Evolutionary conservation across 1,284 basidiomycete species (phyloP).

Genomic region (Cryptococcus amylolentus): DNA sequence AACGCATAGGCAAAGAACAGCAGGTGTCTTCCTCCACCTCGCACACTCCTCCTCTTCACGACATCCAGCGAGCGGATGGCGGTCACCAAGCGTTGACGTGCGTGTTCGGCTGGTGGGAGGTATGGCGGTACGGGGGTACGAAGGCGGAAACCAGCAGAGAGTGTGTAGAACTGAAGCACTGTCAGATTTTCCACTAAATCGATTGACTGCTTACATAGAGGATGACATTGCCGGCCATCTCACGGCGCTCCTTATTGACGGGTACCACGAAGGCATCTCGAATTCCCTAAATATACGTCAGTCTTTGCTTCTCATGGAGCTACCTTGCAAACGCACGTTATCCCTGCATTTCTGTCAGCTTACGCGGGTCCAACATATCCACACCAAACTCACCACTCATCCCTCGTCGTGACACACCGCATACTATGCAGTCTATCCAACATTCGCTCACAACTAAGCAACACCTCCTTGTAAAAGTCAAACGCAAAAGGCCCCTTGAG

Average conservation of each 20-base stretch:
- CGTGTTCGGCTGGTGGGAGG: slow-evolving; percentile 82
- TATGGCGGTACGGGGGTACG: slow-evolving; percentile 92
- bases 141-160: slow-evolving; percentile 79
- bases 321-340: slow-evolving; percentile 11
- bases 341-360: slow-evolving; percentile 18
- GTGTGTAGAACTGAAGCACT: slow-evolving; percentile 62
- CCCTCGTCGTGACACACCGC: slow-evolving; percentile 87
- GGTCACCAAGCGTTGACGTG: slow-evolving; percentile 72
- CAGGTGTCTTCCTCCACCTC: slow-evolving; percentile 66
- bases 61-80: slow-evolving; percentile 80
- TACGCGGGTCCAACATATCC: background rate
- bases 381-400: slow-evolving; percentile 69
- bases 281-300: slow-evolving; percentile 45
- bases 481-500: slow-evolving; percentile 89
- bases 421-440: slow-evolving; percentile 84
- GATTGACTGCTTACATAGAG: slow-evolving; percentile 55
- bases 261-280: slow-evolving; percentile 82
- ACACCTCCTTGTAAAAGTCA: slow-evolving; percentile 72
- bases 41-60: slow-evolving; percentile 62
- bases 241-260: slow-evolving; percentile 76
- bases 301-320: background rate
- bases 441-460: slow-evolving; percentile 83
- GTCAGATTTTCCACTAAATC: background rate
- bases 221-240: slow-evolving; percentile 87
- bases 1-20: slow-evolving; percentile 91